phyloP scores from a whole-genome alignment of 192 early-diverging fungal genomes.

The Backusella westeae region DNA sequence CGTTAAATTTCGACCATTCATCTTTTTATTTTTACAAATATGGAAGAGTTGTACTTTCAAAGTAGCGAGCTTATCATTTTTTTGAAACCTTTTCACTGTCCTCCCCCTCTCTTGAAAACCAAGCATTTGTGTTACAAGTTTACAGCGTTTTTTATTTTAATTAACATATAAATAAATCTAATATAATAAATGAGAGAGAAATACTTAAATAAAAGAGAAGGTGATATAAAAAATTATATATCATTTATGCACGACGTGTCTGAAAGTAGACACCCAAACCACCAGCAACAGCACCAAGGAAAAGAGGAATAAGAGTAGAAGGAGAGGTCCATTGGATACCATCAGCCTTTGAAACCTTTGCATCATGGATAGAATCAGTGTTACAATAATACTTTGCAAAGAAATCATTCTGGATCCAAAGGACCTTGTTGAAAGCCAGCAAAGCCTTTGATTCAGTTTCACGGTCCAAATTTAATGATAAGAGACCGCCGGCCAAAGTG shows the following conservation, averaged over 20 bases:
- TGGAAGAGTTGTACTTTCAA: neutral
- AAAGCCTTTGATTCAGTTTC: slow-evolving; percentile 54
- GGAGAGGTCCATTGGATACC: neutral
- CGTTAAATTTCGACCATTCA: too few relatives aligned
- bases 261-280: neutral
- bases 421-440: slow-evolving; percentile 74
- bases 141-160: neutral
- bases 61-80: neutral
- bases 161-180: neutral
- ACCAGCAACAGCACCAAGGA: slow-evolving; percentile 20
- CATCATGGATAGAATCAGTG: neutral
- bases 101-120: neutral
- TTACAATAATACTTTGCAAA: slow-evolving; percentile 74
- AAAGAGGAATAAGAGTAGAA: slow-evolving; percentile 6
- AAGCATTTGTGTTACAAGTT: neutral
- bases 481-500: slow-evolving; percentile 51
- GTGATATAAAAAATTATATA: neutral
- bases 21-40: too few relatives aligned
- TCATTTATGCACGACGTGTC: neutral
- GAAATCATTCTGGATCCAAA: slow-evolving; percentile 86
- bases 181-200: neutral
- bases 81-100: neutral
- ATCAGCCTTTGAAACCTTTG: neutral
- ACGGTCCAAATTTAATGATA: slow-evolving; percentile 51
- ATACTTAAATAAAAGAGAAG: neutral